Evolutionary conservation across 1,284 basidiomycete genomes (phyloP), one percentile per base, ranked within the genome.

Genomic region (Tranzscheliella williamsii): DNA sequence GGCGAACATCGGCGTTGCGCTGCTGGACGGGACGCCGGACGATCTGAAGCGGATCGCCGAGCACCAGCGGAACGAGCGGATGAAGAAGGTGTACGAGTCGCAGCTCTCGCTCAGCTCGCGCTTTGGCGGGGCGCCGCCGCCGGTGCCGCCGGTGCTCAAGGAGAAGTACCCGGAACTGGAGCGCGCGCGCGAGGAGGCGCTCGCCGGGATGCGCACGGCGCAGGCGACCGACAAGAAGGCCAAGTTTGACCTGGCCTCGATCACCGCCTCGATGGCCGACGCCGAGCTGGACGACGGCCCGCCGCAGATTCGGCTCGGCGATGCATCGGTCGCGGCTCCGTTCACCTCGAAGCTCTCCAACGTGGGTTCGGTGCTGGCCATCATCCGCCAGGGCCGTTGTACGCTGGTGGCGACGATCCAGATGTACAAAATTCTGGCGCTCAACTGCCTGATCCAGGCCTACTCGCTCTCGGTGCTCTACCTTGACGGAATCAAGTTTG

Each of bases 371-470:
- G 54, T 75, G 22, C 45, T 64, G 15, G 55, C 72, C 23, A 75
- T 77, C 37, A 72, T 77, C 38, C 61, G 73, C 9, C 75, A 77
- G 39, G 75, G 75, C n/a, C 41, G 75, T 11, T 75, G 68, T 30
- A 75, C 73, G 38, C 53, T 77, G 22, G 75, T 77, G 7, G 70
- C 75, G 5, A 74, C 71, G 31, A 71, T 74, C 33, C 75, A 77
- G 56, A 75, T 74, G 75, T 74, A 77, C 67, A 77, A 77, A 65
- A 77, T 76, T 31, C 56, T 77, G 5, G 75, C 75, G 35, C 61
- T 75, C 34, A 76, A 76, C 50, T 77, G 75, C 47, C 45, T 77
- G 9, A 76, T 75, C 39, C 66, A 68, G 51, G 75, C 75, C 7
- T 73, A 77, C 48, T 69, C 72, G 35, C 50, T 77, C 11, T 67